Conservation (phyloP, 1,284 basidiomycete species). For the Paramarasmius palmivorus region DNA sequence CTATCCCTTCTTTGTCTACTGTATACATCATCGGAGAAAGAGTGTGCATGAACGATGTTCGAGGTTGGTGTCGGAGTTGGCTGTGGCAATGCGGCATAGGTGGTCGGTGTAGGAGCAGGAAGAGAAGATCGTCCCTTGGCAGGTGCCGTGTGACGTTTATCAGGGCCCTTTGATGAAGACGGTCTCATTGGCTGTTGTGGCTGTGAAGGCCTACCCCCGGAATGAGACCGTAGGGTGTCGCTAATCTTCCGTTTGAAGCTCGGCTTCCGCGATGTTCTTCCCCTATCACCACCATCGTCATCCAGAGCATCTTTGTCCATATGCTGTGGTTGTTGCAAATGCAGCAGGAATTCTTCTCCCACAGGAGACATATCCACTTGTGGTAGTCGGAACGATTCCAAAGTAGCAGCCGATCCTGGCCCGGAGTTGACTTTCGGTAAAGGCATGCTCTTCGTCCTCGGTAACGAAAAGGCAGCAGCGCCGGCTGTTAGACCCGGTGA, state of each 20-base stretch:
- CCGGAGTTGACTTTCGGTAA: constrained; percentile 17
- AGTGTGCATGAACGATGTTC: constrained; percentile 20
- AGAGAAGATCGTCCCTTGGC: constrained; percentile 2
- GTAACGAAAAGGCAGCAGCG: constrained; percentile 19
- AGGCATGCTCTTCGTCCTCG: constrained; percentile 48
- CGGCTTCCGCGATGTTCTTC: constrained; percentile 42
- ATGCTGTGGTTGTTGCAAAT: constrained; percentile 16
- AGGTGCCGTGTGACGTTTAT: constrained; percentile 13
- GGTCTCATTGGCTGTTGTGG: constrained; percentile 1
- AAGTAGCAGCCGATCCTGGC: background rate
- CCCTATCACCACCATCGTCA: constrained; percentile 30
- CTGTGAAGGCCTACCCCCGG: background rate
- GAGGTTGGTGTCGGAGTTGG: constrained; percentile 14
- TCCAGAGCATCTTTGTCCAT: background rate
- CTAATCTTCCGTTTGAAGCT: constrained; percentile 47
- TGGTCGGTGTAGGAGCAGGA: background rate
- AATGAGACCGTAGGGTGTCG: constrained; percentile 38
- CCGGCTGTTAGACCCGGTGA: constrained; percentile 1
- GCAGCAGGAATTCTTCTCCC: constrained; percentile 27
- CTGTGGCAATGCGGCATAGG: constrained; percentile 4
- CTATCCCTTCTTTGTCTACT: constrained; percentile 24
- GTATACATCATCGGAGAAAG: constrained; percentile 6
- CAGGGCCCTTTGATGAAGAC: constrained; percentile 12
- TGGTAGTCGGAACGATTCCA: constrained; percentile 17
- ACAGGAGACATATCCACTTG: constrained; percentile 18